Evolutionary conservation across 2,329 filamentous ascomycete genomes (phyloP).

Genomic region (Fusarium pilosicola): DNA sequence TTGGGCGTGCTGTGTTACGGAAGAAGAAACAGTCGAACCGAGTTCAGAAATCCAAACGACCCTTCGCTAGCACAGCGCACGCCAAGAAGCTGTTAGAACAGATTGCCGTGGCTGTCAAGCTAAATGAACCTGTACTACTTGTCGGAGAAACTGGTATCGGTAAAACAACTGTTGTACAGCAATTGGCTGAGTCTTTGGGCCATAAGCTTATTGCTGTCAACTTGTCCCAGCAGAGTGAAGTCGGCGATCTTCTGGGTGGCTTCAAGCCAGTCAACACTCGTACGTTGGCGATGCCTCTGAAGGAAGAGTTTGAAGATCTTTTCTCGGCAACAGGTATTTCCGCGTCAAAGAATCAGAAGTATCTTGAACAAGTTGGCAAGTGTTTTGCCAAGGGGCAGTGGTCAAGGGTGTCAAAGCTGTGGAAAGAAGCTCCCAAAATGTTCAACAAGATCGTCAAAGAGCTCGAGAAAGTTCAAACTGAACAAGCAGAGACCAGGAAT

Average conservation of each 20-base stretch:
- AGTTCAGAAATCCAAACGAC: constrained; percentile 64
- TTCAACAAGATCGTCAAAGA: constrained; percentile 76
- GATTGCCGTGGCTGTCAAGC: constrained; percentile 82
- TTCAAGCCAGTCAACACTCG: constrained; percentile 96
- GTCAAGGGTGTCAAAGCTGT: constrained; percentile 85
- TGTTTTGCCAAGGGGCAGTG: constrained; percentile 85
- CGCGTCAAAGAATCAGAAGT: constrained; percentile 85
- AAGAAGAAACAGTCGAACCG: constrained; percentile 64
- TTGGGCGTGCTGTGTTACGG: constrained; percentile 73
- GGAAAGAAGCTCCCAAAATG: constrained; percentile 90
- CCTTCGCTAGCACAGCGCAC: constrained; percentile 89
- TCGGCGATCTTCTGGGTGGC: constrained; percentile 92
- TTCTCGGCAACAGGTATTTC: constrained; percentile 89
- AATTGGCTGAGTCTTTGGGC: constrained; percentile 84
- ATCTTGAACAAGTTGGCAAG: constrained; percentile 82
- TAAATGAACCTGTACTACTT: constrained; percentile 88
- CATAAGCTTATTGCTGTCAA: constrained; percentile 94
- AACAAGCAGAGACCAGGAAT: constrained; percentile 50
- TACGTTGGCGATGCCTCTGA: constrained; percentile 85
- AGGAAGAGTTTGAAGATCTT: constrained; percentile 92
- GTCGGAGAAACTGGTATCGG: constrained; percentile 99
- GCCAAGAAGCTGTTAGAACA: constrained; percentile 88
- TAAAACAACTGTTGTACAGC: constrained; percentile 96
- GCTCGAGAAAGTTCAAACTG: constrained; percentile 57
- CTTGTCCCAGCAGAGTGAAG: constrained; percentile 96